These are phyloP conservation scores for Bipolaris cookei DNA, from an alignment of 2,329 filamentous ascomycete species.

Conservation along the genomic window DNA sequence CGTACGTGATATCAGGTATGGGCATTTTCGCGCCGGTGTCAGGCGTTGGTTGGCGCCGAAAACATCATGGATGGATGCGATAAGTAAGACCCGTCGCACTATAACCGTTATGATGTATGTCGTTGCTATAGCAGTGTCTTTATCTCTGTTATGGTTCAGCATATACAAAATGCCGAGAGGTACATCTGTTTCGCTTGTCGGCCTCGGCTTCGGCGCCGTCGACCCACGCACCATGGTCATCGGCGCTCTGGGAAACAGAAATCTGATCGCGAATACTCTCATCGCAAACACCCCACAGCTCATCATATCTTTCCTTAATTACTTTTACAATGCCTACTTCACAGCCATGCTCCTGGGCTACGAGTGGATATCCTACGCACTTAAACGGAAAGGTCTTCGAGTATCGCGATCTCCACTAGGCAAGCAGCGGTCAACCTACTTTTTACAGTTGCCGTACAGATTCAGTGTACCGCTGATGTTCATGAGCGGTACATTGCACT, in stretches of 20 bases:
- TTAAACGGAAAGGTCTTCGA: constrained; percentile 41
- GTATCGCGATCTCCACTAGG: constrained; percentile 41
- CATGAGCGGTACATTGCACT: neutral
- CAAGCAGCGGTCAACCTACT: constrained; percentile 36
- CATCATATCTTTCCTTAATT: constrained; percentile 54
- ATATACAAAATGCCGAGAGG: neutral
- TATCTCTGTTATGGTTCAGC: neutral
- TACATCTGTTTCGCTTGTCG: neutral
- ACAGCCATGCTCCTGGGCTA: constrained; percentile 55
- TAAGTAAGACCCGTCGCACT: neutral
- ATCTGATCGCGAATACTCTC: constrained; percentile 31
- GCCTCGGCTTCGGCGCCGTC: neutral
- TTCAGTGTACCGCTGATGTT: neutral
- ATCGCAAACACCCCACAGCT: constrained; percentile 57
- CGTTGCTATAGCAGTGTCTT: neutral
- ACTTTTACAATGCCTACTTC: constrained; percentile 54
- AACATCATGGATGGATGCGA: neutral
- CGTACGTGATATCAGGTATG: neutral
- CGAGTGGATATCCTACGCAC: constrained; percentile 55
- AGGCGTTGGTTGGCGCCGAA: neutral
- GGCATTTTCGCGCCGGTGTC: neutral
- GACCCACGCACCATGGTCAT: neutral
- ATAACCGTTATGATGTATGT: neutral
- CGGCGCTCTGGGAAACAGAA: neutral
- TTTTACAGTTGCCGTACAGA: neutral